Evolutionary conservation across 305 asterid genomes (phyloP), one percentile per base, ranked within the genome.

Genomic region (Fraxinus greggii): DNA sequence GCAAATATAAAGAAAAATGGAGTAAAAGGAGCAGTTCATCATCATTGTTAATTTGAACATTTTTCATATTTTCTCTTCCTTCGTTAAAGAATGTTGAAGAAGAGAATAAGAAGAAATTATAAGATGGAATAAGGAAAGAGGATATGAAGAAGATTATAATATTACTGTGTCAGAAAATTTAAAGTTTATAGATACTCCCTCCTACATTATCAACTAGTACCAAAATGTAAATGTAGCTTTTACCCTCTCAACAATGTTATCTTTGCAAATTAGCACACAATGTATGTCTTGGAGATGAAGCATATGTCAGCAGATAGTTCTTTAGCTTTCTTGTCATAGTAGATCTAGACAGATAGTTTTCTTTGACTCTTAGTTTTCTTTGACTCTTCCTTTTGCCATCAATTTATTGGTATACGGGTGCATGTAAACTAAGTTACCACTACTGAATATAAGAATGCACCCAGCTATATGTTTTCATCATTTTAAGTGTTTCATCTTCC

Each of bases 401-500:
- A 26, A 69, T 69, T 69, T 69, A 69, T 28, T 69, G 36, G 23
- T 28, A 13, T 69, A 69, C 7, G 23, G 38, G 38, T 56, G 82
- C 75, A 17, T 78, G 85, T 65, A 65, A 65, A 42, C 51, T 74
- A 26, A 51, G 70, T 32, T 69, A 29, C 38, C 75, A 5, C 23
- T 29, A 69, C 38, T 29, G 17, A 28, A 29, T 65, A 48, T 61
- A 40, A n/a, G 13, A 17, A 69, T 81, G 85, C 82, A 31, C 48
- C 38, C 63, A 78, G 72, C 73, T 86, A 72, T 56, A 72, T 70
- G 54, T 24, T 33, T 56, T 78, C 61, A 35, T 63, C 65, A 13
- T 86, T 70, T 54, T 69, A n/a, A 69, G 31, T 65, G 69, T 82
- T 45, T 76, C 70, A 3, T 78, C 69, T 61, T 72, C 35, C 12